Conservation (phyloP, 441 rosid species). For the Arabidopsis lyrata region DNA sequence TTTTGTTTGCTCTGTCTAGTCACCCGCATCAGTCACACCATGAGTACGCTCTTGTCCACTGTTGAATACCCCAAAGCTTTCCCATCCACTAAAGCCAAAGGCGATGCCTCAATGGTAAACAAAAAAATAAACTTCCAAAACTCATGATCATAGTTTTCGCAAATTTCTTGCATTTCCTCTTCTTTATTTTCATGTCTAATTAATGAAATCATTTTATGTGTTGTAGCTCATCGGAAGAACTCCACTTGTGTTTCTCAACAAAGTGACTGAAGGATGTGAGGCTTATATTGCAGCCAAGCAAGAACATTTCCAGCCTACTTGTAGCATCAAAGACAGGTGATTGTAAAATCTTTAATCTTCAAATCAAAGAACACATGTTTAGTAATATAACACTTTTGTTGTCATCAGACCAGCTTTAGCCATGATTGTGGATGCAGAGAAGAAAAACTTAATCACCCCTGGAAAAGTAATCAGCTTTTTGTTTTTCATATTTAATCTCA, state of each 20-base stretch:
- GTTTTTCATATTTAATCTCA: constrained; percentile 1
- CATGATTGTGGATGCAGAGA: constrained; percentile 85
- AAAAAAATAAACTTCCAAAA: too few relatives aligned
- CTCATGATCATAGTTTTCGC: too few relatives aligned
- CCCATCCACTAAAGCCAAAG: too few relatives aligned
- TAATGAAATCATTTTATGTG: too few relatives aligned
- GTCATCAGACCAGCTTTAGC: constrained; percentile 74
- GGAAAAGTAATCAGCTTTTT: constrained; percentile 62
- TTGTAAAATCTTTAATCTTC: neutral
- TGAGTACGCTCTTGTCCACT: too few relatives aligned
- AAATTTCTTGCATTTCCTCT: too few relatives aligned
- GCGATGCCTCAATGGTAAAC: too few relatives aligned
- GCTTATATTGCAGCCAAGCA: constrained; percentile 87
- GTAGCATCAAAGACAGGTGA: constrained; percentile 90
- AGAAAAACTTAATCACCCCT: constrained; percentile 69
- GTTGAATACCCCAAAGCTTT: too few relatives aligned
- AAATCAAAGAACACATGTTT: too few relatives aligned
- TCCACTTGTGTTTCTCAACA: constrained; percentile 81
- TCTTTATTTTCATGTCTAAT: too few relatives aligned
- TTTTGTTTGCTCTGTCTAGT: too few relatives aligned
- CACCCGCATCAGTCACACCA: too few relatives aligned
- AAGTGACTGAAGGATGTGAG: constrained; percentile 89
- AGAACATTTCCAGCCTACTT: constrained; percentile 91
- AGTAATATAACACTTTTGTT: neutral
- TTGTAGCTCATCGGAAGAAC: constrained; percentile 79